Evolutionary conservation across 352 stramenopile species (phyloP), one percentile per base, ranked within the genome.

Genomic region (Blastocystis sp.): DNA sequence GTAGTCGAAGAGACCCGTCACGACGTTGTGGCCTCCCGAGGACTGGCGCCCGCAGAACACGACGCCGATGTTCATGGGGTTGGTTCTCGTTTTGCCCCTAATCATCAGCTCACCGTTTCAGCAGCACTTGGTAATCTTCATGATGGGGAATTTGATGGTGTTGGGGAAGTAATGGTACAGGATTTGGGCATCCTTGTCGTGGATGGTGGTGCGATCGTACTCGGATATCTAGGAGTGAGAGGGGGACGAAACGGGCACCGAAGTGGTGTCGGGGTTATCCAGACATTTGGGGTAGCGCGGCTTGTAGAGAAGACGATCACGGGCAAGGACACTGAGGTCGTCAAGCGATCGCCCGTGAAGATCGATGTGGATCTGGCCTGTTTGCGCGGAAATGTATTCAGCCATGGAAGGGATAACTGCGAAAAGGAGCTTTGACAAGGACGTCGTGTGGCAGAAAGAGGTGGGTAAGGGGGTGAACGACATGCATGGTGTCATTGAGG

Each of bases 21-120:
- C 77, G 55, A 93, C 90, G 67, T 93, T 93, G 78, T 93, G 92
- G 1, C 91, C 91, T 10, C 92, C 92, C 2, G 92, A 89, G 26
- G 91, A 59, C 65, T 93, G 92, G 37, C 92, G 91, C n/a, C 92
- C 91, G 24, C 91, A 93, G 71, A 93, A 93, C 16, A 93, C 77
- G 13, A 93, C 90, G 33, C 91, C 92, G 4, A 91, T 71, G 37
- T 85, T 88, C 19, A 90, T 33, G 77, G 77, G 24, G n/a, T 50
- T 10, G 3, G 51, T 90, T 55, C 29, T 41, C n/a, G 16, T 1
- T 31, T 67, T 59, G 33, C 51, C 74, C 24, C 74, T 85, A 85
- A 19, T 31, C 1, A 69, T 85, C 51, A 69, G 45, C 4, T 10
- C 3, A 50, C 21, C 16, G 13, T 1, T 19, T 13, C 31, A 33